Evolutionary conservation across 2,329 filamentous ascomycete species (phyloP), one percentile per base, ranked within the genome.

Genomic region (Fusarium nodosum): DNA sequence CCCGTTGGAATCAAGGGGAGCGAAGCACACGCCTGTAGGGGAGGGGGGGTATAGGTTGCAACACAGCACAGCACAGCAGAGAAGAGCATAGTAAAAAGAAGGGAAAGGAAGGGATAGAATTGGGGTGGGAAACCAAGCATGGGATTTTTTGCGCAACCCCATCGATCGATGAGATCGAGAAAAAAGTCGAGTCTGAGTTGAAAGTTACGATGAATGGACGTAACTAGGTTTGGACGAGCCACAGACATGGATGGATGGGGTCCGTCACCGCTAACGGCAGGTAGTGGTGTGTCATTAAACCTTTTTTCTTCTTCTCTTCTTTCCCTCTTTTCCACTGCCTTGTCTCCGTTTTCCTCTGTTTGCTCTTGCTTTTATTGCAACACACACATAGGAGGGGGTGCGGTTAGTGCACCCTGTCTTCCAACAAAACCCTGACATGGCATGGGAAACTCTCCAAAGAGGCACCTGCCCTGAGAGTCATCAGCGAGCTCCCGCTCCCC

Each of bases 161-260:
- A 76, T 77, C 73, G 77, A 79, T 79, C 77, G 77, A 78, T 74
- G 70, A 58, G 73, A 79, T 78, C 77, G 77, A 78, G 68, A 74
- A 71, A 73, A 64, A 60, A 53, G 65, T 63, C 56, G 65, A 63
- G 63, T 63, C 57, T 66, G 63, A 69, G 57, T 60, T 55, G 42
- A 59, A 54, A 58, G 56, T 64, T 61, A 59, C 72, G 53, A 61
- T 65, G 54, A 56, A 58, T 48, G 54, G 52, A 61, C 62, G 62
- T 65, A 65, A 65, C 46, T 64, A n/a, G 46, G 52, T 46, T 46
- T 44, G 58, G 45, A 55, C 60, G 66, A 69, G 66, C 66, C 66
- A 69, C 61, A 42, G 66, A 62, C 66, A 63, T 63, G 66, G 61
- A 48, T 51, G 52, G 48, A 51, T 39, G 48, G 48, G 33, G 48